Conservation (phyloP, 805 yeast species). For the Diddensiella santjacobensis region DNA sequence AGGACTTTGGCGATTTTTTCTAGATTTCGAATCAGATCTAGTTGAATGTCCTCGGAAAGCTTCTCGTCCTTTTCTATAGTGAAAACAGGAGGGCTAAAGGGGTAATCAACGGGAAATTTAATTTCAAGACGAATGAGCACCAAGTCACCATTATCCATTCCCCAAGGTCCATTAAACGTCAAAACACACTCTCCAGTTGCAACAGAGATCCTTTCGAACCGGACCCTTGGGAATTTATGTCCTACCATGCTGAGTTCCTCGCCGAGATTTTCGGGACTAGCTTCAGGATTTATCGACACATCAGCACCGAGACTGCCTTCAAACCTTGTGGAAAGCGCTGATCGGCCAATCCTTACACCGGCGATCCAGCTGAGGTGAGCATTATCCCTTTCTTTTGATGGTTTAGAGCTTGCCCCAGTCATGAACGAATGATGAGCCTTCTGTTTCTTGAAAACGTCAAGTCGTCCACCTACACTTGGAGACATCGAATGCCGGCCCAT, state of each 20-base stretch:
- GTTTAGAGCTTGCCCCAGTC: slow-evolving; percentile 25
- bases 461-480: neutral
- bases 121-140: slow-evolving; percentile 67
- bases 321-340: slow-evolving; percentile 36
- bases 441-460: neutral
- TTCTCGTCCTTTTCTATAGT: slow-evolving; percentile 79
- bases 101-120: slow-evolving; percentile 72
- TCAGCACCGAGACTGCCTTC: slow-evolving; percentile 16
- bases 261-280: slow-evolving; percentile 61
- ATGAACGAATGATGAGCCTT: slow-evolving; percentile 10
- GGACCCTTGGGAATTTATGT: slow-evolving; percentile 79
- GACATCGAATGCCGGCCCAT: neutral
- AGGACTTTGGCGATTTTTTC: slow-evolving; percentile 54
- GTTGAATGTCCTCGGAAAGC: slow-evolving; percentile 45
- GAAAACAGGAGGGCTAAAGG: slow-evolving; percentile 55
- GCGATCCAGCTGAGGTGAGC: slow-evolving; percentile 89
- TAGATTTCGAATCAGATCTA: slow-evolving; percentile 50
- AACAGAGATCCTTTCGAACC: slow-evolving; percentile 83
- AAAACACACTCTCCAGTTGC: slow-evolving; percentile 76
- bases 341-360: slow-evolving; percentile 74
- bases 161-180: slow-evolving; percentile 81
- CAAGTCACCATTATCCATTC: slow-evolving; percentile 41
- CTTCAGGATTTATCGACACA: slow-evolving; percentile 18
- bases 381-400: slow-evolving; percentile 28
- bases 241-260: slow-evolving; percentile 90